Percentiles rank a stretch among this genome's conserved stretches.
Conservation (phyloP, 2,329 filamentous ascomycete species). For the Fulvia fulva region DNA sequence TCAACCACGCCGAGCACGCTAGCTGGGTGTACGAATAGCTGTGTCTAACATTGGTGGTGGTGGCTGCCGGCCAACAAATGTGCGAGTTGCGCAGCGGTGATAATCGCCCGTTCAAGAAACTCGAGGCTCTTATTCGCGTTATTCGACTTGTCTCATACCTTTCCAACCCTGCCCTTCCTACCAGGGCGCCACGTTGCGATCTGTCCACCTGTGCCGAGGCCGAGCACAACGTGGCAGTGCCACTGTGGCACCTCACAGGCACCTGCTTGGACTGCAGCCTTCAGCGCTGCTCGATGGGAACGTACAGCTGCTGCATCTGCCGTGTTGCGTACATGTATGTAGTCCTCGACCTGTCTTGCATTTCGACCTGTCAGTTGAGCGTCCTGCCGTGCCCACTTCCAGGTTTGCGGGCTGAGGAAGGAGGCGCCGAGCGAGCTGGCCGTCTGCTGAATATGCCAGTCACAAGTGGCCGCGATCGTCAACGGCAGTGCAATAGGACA, state of each 20-base stretch:
- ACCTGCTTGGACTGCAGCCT: neutral
- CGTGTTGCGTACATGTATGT: too few species aligned
- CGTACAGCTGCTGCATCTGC: too few species aligned
- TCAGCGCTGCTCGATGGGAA: constrained; percentile 1
- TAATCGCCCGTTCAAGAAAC: neutral
- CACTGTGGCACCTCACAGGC: neutral
- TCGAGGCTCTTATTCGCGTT: neutral
- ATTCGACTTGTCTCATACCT: neutral
- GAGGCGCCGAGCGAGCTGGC: too few species aligned
- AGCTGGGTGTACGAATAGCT: neutral
- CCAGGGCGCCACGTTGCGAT: neutral
- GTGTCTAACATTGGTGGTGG: neutral
- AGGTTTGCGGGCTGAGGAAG: too few species aligned
- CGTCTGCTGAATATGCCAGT: too few species aligned
- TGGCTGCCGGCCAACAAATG: too few species aligned
- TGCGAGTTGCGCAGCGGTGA: neutral
- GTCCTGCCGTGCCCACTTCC: too few species aligned
- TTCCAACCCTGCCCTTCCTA: too few species aligned
- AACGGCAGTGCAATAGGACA: neutral
- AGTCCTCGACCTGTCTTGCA: too few species aligned
- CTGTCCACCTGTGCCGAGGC: neutral
- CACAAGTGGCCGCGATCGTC: too few species aligned
- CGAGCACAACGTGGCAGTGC: neutral
- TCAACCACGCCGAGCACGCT: constrained; percentile 5
- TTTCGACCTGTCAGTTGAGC: too few species aligned